Conservation (phyloP, 1,284 basidiomycete species). For the Bjerkandera adusta region DNA sequence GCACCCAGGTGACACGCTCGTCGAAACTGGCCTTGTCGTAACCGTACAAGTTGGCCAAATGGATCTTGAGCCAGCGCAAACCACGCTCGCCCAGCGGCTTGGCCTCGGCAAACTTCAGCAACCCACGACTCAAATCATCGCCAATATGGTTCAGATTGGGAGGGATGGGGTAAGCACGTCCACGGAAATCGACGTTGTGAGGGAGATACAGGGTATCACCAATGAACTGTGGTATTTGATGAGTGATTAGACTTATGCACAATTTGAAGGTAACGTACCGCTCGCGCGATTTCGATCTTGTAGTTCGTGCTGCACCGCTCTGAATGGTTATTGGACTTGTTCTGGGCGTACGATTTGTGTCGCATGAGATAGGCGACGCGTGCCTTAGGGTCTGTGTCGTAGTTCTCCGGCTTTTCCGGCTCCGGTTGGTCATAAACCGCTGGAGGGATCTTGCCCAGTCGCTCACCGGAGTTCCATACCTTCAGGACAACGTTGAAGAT, state of each 20-base stretch:
- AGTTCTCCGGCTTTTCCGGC: conserved; percentile 63
- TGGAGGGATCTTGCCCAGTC: conserved; percentile 78
- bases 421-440: conserved; percentile 57
- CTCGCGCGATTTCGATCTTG: conserved; percentile 94
- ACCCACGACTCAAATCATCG: conserved; percentile 89
- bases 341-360: conserved; percentile 59
- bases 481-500: conserved; percentile 72
- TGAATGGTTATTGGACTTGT: conserved; percentile 81
- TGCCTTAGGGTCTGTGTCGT: conserved; percentile 65
- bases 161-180: conserved; percentile 95
- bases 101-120: conserved; percentile 82
- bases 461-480: conserved; percentile 84
- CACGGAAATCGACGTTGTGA: conserved; percentile 98
- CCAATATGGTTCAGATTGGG: conserved; percentile 97
- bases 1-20: conserved; percentile 83
- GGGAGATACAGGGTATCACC: conserved; percentile 91
- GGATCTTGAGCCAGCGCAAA: conserved; percentile 85
- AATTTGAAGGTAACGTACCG: conserved; percentile 49
- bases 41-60: conserved; percentile 91
- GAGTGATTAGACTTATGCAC: not conserved
- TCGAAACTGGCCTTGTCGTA: conserved; percentile 95
- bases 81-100: conserved; percentile 83
- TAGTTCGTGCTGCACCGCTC: conserved; percentile 95
- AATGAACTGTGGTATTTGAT: conserved; percentile 55
- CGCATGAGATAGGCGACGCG: conserved; percentile 61